Evolutionary conservation across 1,139 yeast species (phyloP), one percentile per base, ranked within the genome.

Genomic region (Yamadazyma dendronema): DNA sequence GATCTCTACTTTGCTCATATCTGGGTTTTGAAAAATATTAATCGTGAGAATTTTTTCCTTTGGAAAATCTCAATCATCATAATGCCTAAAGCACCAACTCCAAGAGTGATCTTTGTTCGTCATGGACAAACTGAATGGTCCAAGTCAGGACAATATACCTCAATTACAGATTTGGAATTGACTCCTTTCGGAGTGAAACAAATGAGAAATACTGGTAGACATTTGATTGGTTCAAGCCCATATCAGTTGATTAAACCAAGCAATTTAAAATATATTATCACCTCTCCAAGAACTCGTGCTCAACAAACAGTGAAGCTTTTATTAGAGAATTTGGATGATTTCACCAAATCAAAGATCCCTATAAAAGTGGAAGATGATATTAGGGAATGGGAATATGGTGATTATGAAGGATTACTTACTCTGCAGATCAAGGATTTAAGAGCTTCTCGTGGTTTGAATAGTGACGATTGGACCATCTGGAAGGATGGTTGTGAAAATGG

Each of bases 121-220:
- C 90, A 83, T 52, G 88, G 95, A 26, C 96, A 90, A 65, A 90
- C 97, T 3, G 95, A 81, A 61, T 90, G 97, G 97, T 89, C 97
- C 26, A 80, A 84, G 54, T 75, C 89, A 4, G 97, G 97, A 23
- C 96, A 87, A 59, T 83, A 87, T 62, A 90, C 97, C 5, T 87
- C 96, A 2, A 52, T 71, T 35, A 90, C 97, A 1, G 97, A 90
- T 50, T 59, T 90, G 26, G 79, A 81, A 9, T 72, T 90, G 56
- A 88, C 96, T 0, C 73, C 70, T 4, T 83, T 78, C 50, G 97
- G 97, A 34, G 85, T 77, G 7, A 67, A 66, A 34, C 92, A 88
- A 54, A 87, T 88, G 79, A 59, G 65, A 38, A 75, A 77, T 22
- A 85, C 96, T 22, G 96, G 96, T 9, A 62, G 72, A 45, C 72